Evolutionary conservation across 495 filamentous ascomycete genomes (phyloP).

Genomic region (Achaetomiella virescens): DNA sequence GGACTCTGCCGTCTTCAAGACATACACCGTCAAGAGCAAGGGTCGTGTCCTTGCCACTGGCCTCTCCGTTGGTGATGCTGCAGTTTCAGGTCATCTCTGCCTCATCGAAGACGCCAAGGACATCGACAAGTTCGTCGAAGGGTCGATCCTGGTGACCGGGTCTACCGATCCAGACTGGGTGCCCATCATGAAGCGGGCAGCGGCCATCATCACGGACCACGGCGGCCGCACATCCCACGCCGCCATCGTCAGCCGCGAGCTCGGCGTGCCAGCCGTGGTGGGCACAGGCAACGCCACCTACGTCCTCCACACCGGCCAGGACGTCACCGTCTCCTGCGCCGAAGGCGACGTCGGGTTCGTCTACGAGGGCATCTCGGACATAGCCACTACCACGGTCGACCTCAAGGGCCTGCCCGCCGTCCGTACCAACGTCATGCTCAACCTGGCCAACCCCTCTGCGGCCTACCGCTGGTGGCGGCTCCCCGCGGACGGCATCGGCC

Average conservation of each 20-base stretch:
- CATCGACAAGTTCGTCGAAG: conserved; percentile 28
- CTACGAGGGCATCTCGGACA: conserved; percentile 29
- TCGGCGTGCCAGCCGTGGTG: conserved; percentile 32
- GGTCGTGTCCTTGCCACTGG: conserved; percentile 26
- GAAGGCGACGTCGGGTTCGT: conserved; percentile 34
- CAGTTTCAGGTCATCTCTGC: conserved; percentile 30
- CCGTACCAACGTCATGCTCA: conserved; percentile 17
- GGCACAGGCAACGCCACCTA: conserved; percentile 31
- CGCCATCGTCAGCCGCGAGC: conserved; percentile 37
- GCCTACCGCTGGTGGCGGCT: conserved; percentile 30
- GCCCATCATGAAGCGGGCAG: conserved; percentile 34
- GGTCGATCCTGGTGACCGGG: conserved; percentile 28
- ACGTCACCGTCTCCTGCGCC: conserved; percentile 36
- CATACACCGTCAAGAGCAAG: conserved; percentile 25
- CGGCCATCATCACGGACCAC: conserved; percentile 34
- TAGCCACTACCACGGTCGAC: conserved; percentile 25
- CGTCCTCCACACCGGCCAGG: conserved; percentile 32
- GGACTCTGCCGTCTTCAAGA: conserved; percentile 26
- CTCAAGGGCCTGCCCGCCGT: conserved; percentile 8
- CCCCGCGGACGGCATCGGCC: conserved; percentile 23
- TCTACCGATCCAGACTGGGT: conserved; percentile 37
- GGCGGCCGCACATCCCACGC: conserved; percentile 38
- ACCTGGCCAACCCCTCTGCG: conserved; percentile 30
- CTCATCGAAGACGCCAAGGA: conserved; percentile 27
- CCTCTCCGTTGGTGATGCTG: conserved; percentile 29